These are phyloP conservation scores for Ormosia emarginata DNA, from an alignment of 306 rosid genomes.

Conservation along the genomic window DNA sequence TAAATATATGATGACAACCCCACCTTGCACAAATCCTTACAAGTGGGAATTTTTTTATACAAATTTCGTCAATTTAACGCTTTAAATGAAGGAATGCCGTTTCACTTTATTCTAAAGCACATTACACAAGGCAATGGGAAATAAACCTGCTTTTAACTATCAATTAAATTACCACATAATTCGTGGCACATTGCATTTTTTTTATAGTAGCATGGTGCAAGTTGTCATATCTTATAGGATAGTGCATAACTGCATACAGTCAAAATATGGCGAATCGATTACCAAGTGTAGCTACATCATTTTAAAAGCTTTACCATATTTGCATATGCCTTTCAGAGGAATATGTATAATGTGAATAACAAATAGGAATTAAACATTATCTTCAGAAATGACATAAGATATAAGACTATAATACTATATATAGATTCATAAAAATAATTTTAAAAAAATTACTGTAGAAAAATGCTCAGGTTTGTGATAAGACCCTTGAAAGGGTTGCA, in stretches of 20 bases:
- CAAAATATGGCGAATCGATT: neutral
- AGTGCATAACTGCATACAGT: neutral
- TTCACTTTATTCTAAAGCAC: constrained; percentile 27
- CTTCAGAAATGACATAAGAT: neutral
- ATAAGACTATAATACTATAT: neutral
- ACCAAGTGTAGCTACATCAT: neutral
- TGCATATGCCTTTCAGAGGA: constrained; percentile 14
- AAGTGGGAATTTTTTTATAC: constrained; percentile 13
- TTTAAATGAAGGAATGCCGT: neutral
- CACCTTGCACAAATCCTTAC: constrained; percentile 14
- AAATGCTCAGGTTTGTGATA: neutral
- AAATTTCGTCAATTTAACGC: neutral
- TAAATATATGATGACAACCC: constrained; percentile 23
- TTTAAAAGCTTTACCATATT: neutral
- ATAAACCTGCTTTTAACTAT: neutral
- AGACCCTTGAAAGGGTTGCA: constrained; percentile 3
- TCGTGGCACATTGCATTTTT: neutral
- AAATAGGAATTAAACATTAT: constrained; percentile 1
- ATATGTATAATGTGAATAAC: neutral
- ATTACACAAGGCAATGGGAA: neutral
- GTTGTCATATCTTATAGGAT: neutral
- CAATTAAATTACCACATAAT: neutral
- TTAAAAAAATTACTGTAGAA: neutral
- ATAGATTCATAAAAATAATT: neutral
- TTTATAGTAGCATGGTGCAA: neutral